Evolutionary conservation across 148 eudicot species (phyloP).

Genomic region (Dysphania ambrosioides): DNA sequence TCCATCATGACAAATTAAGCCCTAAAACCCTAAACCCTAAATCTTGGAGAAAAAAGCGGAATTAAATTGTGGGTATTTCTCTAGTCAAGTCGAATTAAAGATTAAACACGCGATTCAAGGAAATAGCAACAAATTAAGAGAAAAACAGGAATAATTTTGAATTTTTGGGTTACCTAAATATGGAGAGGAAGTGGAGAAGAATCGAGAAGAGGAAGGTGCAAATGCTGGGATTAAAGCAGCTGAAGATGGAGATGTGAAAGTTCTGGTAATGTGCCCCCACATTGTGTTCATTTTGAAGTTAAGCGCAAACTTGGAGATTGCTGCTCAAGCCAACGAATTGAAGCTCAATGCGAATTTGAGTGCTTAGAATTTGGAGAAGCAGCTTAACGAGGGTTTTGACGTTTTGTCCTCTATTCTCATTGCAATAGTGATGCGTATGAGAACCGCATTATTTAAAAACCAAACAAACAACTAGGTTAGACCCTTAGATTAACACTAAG

Average conservation of each 20-base stretch:
- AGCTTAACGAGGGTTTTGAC: too few relatives aligned
- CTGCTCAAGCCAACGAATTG: neutral
- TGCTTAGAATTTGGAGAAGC: neutral
- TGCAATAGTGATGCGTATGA: too few relatives aligned
- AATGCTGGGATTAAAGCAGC: neutral
- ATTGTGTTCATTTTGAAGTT: constrained; percentile 16
- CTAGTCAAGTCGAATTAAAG: neutral
- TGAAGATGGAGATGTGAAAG: constrained; percentile 14
- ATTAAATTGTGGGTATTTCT: neutral
- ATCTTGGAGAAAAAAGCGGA: neutral
- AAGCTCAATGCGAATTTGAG: neutral
- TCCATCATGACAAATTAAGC: too few relatives aligned
- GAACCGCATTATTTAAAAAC: too few relatives aligned
- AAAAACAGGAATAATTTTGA: neutral
- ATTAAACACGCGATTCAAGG: too few relatives aligned
- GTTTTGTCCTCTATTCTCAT: too few relatives aligned
- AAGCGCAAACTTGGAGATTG: too few relatives aligned
- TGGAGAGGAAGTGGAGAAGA: constrained; percentile 34
- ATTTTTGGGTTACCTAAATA: constrained; percentile 28
- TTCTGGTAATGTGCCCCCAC: constrained; percentile 28
- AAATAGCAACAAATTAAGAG: neutral
- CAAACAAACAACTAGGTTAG: too few relatives aligned
- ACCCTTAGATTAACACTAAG: too few relatives aligned
- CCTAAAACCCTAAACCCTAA: constrained; percentile 30
- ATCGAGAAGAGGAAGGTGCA: constrained; percentile 24